phyloP scores from a whole-genome alignment of 768 basidiomycete species.

The Rhizopogon roseolus region DNA sequence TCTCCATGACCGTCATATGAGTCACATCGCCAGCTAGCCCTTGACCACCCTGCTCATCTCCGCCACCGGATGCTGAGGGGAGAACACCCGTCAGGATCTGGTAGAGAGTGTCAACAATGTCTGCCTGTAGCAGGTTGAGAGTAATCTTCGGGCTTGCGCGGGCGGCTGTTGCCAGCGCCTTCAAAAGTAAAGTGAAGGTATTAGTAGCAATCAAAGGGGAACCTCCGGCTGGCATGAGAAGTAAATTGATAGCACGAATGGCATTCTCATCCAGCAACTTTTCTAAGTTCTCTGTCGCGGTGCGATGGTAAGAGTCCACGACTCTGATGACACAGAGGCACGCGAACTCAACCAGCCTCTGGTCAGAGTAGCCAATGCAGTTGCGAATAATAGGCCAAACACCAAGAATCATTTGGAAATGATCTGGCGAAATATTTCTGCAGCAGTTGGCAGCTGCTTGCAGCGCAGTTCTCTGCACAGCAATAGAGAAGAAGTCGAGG shows the following conservation, averaged over 20 bases:
- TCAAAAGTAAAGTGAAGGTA: slow-evolving; percentile 85
- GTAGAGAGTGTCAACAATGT: slow-evolving; percentile 88
- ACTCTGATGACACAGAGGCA: slow-evolving; percentile 93
- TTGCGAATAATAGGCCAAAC: slow-evolving; percentile 93
- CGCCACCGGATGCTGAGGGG: slow-evolving; percentile 55
- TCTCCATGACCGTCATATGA: slow-evolving; percentile 98
- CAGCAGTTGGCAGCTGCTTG: slow-evolving; percentile 98
- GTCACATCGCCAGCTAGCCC: slow-evolving; percentile 85
- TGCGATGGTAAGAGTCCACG: slow-evolving; percentile 86
- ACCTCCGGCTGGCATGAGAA: slow-evolving; percentile 81
- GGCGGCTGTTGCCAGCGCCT: slow-evolving; percentile 84
- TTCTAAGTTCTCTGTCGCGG: slow-evolving; percentile 83
- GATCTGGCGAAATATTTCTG: slow-evolving; percentile 83
- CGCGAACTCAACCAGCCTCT: slow-evolving; percentile 95
- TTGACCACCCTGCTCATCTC: slow-evolving; percentile 56
- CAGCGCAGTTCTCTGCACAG: slow-evolving; percentile 93
- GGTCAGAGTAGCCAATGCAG: slow-evolving; percentile 88
- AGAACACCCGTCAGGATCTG: slow-evolving; percentile 94
- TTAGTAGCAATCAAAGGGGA: slow-evolving; percentile 81
- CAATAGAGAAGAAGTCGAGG: slow-evolving; percentile 97
- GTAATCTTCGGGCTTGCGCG: slow-evolving; percentile 87
- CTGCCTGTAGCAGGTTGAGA: slow-evolving; percentile 82
- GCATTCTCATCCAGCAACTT: slow-evolving; percentile 73
- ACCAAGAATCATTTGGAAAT: slow-evolving; percentile 83
- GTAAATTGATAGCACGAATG: slow-evolving; percentile 78